A percentile compares a stretch with the other conserved stretches of the same genome.
phyloP scores from a whole-genome alignment of 208 protist genomes.

The Leptomonas seymouri region DNA sequence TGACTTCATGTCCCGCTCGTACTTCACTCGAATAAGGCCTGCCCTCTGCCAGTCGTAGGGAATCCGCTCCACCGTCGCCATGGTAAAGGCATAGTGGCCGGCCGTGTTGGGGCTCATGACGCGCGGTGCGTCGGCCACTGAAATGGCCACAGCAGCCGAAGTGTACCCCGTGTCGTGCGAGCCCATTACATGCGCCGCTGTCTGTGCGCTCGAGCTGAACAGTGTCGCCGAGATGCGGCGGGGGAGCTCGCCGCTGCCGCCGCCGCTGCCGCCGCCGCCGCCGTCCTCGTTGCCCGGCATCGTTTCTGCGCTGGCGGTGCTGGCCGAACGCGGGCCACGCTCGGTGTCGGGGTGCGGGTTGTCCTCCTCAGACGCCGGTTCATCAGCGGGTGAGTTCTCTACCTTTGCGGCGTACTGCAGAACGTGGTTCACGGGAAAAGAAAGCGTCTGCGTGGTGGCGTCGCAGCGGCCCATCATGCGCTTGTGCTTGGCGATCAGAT shows the following conservation, averaged over 20 bases:
- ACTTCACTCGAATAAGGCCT: slow-evolving; percentile 57
- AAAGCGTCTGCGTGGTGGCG: slow-evolving; percentile 67
- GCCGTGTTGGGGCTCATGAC: slow-evolving; percentile 24
- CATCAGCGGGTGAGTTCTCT: background rate
- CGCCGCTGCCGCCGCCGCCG: background rate
- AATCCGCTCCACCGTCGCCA: slow-evolving; percentile 36
- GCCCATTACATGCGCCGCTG: background rate
- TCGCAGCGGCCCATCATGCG: slow-evolving; percentile 42
- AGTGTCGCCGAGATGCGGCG: background rate
- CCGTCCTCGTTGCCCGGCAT: slow-evolving; percentile 3
- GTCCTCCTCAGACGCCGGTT: background rate
- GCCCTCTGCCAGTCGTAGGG: slow-evolving; percentile 63
- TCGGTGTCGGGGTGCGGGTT: background rate
- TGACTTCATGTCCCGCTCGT: slow-evolving; percentile 45
- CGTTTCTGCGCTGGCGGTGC: slow-evolving; percentile 7
- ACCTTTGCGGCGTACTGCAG: slow-evolving; percentile 1
- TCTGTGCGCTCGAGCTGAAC: slow-evolving; percentile 21
- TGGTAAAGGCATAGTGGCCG: slow-evolving; percentile 19
- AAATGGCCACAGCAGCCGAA: slow-evolving; percentile 15
- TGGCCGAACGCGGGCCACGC: background rate
- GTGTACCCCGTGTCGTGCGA: slow-evolving; percentile 9
- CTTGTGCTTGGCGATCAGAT: slow-evolving; percentile 57
- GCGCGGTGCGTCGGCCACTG: slow-evolving; percentile 6
- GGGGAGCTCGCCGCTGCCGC: background rate
- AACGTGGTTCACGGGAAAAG: slow-evolving; percentile 11